Conservation (phyloP, 495 filamentous ascomycete genomes). For the Antarctomyces pellizariae region DNA sequence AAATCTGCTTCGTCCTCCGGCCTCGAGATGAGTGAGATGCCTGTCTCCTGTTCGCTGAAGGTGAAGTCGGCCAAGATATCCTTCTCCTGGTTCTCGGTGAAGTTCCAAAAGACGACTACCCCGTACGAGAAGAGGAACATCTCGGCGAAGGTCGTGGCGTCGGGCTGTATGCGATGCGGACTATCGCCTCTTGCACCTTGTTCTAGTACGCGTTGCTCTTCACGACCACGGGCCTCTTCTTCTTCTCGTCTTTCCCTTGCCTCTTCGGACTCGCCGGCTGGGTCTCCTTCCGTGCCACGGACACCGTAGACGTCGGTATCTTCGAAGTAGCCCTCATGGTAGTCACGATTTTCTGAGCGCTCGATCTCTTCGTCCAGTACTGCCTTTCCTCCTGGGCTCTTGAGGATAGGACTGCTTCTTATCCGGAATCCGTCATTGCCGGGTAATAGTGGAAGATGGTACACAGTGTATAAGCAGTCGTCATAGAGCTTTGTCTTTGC, state of each 20-base stretch:
- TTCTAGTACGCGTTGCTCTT: conserved; percentile 7
- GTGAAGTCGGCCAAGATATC: conserved; percentile 89
- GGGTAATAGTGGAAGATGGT: conserved; percentile 71
- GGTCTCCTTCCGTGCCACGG: conserved; percentile 15
- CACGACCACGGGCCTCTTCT: conserved; percentile 9
- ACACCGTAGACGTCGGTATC: conserved; percentile 22
- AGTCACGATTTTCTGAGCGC: conserved; percentile 66
- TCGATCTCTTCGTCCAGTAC: conserved; percentile 93
- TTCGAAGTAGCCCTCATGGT: conserved; percentile 70
- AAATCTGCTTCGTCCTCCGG: conserved; percentile 45
- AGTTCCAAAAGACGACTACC: conserved; percentile 97
- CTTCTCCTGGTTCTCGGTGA: conserved; percentile 86
- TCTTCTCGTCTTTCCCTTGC: conserved; percentile 12
- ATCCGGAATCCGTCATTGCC: conserved; percentile 70
- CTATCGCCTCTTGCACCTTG: conserved; percentile 10
- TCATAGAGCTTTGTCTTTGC: conserved; percentile 96
- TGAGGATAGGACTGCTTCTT: conserved; percentile 71
- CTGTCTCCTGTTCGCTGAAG: conserved; percentile 40
- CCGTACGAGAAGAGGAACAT: conserved; percentile 98
- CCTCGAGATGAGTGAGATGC: conserved; percentile 13
- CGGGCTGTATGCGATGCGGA: conserved; percentile 27
- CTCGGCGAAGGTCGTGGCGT: conserved; percentile 60
- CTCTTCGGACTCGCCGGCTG: conserved; percentile 13
- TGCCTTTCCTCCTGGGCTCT: conserved; percentile 79
- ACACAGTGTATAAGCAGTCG: conserved; percentile 89